phyloP scores from a whole-genome alignment of 2,329 filamentous ascomycete genomes.

The Elsinoe perseae region DNA sequence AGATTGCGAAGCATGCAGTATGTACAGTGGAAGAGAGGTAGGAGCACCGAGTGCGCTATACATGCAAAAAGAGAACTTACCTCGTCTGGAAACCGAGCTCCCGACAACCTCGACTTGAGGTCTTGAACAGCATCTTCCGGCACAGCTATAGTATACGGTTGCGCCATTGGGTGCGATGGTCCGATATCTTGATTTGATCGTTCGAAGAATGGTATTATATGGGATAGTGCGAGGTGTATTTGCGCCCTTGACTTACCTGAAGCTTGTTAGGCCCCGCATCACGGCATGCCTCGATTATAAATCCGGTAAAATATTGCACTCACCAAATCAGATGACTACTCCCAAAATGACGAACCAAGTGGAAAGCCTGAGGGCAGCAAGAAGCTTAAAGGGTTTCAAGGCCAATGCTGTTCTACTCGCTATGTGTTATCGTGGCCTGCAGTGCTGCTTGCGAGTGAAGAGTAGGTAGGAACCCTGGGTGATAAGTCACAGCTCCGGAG shows the following conservation, averaged over 20 bases:
- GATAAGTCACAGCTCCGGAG: too few relatives aligned
- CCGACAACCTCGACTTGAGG: conserved; percentile 50
- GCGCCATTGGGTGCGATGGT: neutral
- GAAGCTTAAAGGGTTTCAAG: too few relatives aligned
- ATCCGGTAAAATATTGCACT: neutral
- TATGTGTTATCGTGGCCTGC: too few relatives aligned
- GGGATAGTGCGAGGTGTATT: neutral
- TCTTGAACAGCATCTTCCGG: conserved; percentile 45
- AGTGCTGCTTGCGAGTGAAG: too few relatives aligned
- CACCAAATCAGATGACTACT: neutral
- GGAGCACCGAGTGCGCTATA: too few relatives aligned
- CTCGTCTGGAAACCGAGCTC: conserved; percentile 51
- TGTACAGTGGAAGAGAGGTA: too few relatives aligned
- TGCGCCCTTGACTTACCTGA: neutral
- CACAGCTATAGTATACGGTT: conserved; percentile 44
- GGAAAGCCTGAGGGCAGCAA: too few relatives aligned
- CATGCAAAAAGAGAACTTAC: conserved; percentile 21
- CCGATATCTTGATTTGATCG: neutral
- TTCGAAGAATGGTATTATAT: neutral
- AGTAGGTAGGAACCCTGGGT: too few relatives aligned
- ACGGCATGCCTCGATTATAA: neutral
- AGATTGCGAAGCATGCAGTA: too few relatives aligned
- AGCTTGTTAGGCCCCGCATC: neutral
- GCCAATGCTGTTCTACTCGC: too few relatives aligned
- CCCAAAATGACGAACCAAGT: neutral